phyloP scores from a whole-genome alignment of 2,329 filamentous ascomycete genomes.

The Chaetothyriales sp. region DNA sequence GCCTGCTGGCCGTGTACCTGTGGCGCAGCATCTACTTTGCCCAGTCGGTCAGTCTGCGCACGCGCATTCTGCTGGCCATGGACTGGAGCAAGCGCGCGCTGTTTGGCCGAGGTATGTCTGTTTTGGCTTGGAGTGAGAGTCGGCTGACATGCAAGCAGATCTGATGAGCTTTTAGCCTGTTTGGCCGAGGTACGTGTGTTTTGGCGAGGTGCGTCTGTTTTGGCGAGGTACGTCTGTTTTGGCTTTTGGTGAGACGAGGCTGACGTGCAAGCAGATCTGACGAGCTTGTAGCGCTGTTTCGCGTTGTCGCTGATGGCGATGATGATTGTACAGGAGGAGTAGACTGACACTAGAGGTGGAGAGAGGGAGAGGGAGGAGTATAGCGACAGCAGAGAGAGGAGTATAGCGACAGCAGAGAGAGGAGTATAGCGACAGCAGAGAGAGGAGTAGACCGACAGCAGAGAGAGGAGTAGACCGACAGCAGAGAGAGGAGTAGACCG shows the following conservation, averaged over 20 bases:
- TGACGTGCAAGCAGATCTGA: background rate
- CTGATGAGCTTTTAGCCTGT: background rate
- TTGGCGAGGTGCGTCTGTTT: too few relatives aligned
- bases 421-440: too few relatives aligned
- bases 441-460: too few relatives aligned
- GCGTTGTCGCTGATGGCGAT: too few relatives aligned
- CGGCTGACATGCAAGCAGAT: background rate
- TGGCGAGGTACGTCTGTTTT: slow-evolving; percentile 64
- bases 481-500: too few relatives aligned
- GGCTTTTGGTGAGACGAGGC: background rate
- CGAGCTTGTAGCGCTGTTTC: background rate
- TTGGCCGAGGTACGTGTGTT: too few relatives aligned
- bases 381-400: too few relatives aligned
- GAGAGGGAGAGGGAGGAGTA: too few relatives aligned
- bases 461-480: too few relatives aligned
- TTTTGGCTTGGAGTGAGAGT: background rate
- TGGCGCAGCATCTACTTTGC: slow-evolving; percentile 97
- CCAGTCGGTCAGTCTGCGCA: slow-evolving; percentile 87
- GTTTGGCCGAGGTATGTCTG: slow-evolving; percentile 77
- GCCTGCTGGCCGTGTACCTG: slow-evolving; percentile 83
- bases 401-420: too few relatives aligned
- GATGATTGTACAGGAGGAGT: too few relatives aligned
- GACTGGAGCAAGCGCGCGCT: slow-evolving; percentile 95
- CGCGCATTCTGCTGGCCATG: slow-evolving; percentile 81
- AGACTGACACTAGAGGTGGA: background rate